Evolutionary conservation across 192 early-diverging fungal genomes (phyloP).

Genomic region (Coemansia aciculifera): DNA sequence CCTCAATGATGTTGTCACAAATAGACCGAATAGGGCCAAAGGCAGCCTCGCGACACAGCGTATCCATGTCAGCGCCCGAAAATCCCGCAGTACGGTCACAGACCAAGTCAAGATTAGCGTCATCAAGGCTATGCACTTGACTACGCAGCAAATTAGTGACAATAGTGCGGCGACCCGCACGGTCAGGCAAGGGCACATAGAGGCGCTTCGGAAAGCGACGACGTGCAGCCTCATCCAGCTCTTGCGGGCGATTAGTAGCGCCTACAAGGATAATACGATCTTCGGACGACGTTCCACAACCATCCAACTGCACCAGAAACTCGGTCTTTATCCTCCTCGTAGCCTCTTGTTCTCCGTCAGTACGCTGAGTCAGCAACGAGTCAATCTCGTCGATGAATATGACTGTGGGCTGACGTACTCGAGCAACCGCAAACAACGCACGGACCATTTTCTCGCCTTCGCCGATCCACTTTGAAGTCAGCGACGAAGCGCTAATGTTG

Average conservation of each 20-base stretch:
- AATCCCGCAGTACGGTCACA: constrained; percentile 72
- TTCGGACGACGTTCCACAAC: constrained; percentile 74
- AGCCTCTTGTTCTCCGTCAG: constrained; percentile 87
- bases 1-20: constrained; percentile 53
- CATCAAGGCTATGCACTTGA: constrained; percentile 60
- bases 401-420: constrained; percentile 82
- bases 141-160: constrained; percentile 63
- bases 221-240: constrained; percentile 91
- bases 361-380: constrained; percentile 83
- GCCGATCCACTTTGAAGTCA: constrained; percentile 94
- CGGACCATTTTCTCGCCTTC: constrained; percentile 95
- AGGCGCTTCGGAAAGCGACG: constrained; percentile 70
- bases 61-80: constrained; percentile 89
- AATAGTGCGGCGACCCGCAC: constrained; percentile 63
- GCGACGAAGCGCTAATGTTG: constrained; percentile 83
- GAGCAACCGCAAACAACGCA: constrained; percentile 87
- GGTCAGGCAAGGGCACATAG: constrained; percentile 87
- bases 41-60: constrained; percentile 74
- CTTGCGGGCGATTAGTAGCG: constrained; percentile 76
- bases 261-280: constrained; percentile 82
- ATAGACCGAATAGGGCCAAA: constrained; percentile 76
- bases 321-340: constrained; percentile 91
- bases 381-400: constrained; percentile 97
- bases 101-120: constrained; percentile 62
- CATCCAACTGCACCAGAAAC: constrained; percentile 79